phyloP scores from a whole-genome alignment of 306 rosid genomes.

The Acacia melanoxylon region DNA sequence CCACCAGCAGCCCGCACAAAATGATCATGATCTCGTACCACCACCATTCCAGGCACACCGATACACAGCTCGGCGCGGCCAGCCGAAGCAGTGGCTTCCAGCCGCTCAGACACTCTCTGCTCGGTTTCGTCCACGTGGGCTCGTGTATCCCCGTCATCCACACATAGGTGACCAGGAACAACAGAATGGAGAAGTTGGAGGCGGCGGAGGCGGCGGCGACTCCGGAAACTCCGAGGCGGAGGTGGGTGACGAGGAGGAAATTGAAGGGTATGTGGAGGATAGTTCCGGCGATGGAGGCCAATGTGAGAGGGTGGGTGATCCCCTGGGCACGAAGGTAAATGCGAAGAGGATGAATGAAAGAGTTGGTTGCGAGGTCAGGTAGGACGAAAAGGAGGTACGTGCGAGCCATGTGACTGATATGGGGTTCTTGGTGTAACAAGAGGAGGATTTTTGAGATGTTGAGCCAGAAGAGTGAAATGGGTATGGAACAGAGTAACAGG shows the following conservation, averaged over 20 bases:
- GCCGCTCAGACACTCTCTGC: conserved; percentile 61
- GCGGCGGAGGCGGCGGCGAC: conserved; percentile 81
- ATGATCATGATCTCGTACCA: conserved; percentile 98
- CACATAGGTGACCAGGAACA: conserved; percentile 40
- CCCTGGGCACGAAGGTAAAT: conserved; percentile 91
- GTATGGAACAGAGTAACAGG: conserved; percentile 58
- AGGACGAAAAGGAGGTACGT: conserved; percentile 59
- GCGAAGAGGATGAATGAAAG: conserved; percentile 81
- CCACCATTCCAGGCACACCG: conserved; percentile 98
- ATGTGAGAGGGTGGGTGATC: conserved; percentile 66
- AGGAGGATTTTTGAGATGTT: conserved; percentile 57
- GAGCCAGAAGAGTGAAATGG: conserved; percentile 80
- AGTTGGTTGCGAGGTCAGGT: conserved; percentile 83
- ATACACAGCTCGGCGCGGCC: conserved; percentile 86
- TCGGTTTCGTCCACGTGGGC: conserved; percentile 69
- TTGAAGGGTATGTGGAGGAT: conserved; percentile 61
- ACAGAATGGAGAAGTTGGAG: conserved; percentile 48
- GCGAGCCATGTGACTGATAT: conserved; percentile 55
- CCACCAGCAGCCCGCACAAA: conserved; percentile 66
- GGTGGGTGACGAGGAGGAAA: conserved; percentile 33
- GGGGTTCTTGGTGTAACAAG: conserved; percentile 45
- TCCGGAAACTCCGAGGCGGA: conserved; percentile 56
- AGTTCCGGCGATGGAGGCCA: conserved; percentile 71
- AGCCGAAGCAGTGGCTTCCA: conserved; percentile 65
- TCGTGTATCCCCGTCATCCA: conserved; percentile 45